Base-by-base conservation (phyloP, 2,329 filamentous ascomycete genomes). In the Fusarium sp. region DNA sequence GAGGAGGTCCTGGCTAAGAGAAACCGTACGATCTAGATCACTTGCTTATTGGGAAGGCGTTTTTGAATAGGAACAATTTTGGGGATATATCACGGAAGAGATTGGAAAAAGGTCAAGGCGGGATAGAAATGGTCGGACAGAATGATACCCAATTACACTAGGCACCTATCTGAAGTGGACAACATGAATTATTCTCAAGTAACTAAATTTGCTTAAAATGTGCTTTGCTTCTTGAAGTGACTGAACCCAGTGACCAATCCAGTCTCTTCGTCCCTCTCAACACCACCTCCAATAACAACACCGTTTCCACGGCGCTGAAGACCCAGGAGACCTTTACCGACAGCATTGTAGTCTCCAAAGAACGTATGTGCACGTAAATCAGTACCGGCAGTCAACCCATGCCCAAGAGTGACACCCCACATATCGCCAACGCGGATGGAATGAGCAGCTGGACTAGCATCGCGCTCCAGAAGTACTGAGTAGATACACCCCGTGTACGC, bases 361-460 rank as follows among this genome's bases (percentile, higher is more conserved):
- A 89, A 89, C 6, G 56, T 64, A 70, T 89, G 87, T 0, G 81
- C 82, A 22, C 87, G 79, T 2, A 79, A 76, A 28, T 76, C 74
- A 4, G 68, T 71, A 0, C 71, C 76, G 2, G 61, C 56, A 4
- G 77, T 73, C 20, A 88, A 44, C 0, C 87, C 87, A 69, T 90
- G 87, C 1, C 87, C 88, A 14, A 90, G 77, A 1, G 87, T 86
- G 2, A 88, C 86, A 15, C 83, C 87, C 82, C 84, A 86, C 43
- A 79, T 64, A n/a, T 76, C 76, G 1, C 68, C 81, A 15, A 87
- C 78, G 3, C 75, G 71, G 30, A 90, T 76, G 1, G 85, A 84
- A 68, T 90, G 87, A 0, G 83, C 82, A 9, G 81, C 79, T 0
- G 75, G 44, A 53, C 82, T 75, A 2, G 46, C 47, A 62, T 84